Evolutionary conservation across 768 basidiomycete genomes (phyloP).

Genomic region (Trametes sanguinea): DNA sequence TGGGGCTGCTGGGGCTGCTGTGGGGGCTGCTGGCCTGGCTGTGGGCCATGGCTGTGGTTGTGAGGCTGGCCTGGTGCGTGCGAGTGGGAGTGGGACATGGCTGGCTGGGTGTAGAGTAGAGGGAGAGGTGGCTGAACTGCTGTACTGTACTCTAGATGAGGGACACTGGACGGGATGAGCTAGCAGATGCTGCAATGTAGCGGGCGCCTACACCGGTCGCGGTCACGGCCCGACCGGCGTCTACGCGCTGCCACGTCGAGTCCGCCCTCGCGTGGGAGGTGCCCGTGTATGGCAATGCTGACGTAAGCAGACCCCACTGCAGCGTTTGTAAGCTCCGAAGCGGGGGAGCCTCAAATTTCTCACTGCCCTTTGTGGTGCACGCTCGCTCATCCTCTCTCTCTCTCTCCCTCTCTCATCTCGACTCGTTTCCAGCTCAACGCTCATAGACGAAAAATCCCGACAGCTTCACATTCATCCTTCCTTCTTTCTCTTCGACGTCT

Average conservation of each 20-base stretch:
- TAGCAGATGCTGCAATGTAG: background rate
- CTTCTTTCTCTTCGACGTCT: conserved; percentile 29
- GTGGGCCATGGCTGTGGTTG: conserved; percentile 45
- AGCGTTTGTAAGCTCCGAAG: conserved; percentile 27
- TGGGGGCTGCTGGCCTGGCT: background rate
- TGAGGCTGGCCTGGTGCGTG: conserved; percentile 61
- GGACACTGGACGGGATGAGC: background rate
- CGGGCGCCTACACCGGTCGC: conserved; percentile 6
- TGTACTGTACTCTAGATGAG: background rate
- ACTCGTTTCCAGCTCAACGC: conserved; percentile 29
- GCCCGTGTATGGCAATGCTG: conserved; percentile 8
- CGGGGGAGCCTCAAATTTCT: conserved; percentile 25
- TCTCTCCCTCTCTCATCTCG: conserved; percentile 11
- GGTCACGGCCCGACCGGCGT: conserved; percentile 3
- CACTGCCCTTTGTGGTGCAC: conserved; percentile 37
- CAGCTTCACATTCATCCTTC: conserved; percentile 31
- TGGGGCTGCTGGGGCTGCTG: conserved; percentile 39
- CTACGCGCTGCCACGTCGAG: conserved; percentile 24
- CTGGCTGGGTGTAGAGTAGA: background rate
- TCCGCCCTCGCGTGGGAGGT: background rate
- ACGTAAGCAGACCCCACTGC: conserved; percentile 16
- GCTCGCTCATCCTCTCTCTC: conserved; percentile 40
- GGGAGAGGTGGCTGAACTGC: conserved; percentile 6
- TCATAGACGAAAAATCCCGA: conserved; percentile 37
- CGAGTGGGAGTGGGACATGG: conserved; percentile 67